Evolutionary conservation across 1,284 basidiomycete species (phyloP), one percentile per base, ranked within the genome.

Genomic region (Ceratobasidium sp.): DNA sequence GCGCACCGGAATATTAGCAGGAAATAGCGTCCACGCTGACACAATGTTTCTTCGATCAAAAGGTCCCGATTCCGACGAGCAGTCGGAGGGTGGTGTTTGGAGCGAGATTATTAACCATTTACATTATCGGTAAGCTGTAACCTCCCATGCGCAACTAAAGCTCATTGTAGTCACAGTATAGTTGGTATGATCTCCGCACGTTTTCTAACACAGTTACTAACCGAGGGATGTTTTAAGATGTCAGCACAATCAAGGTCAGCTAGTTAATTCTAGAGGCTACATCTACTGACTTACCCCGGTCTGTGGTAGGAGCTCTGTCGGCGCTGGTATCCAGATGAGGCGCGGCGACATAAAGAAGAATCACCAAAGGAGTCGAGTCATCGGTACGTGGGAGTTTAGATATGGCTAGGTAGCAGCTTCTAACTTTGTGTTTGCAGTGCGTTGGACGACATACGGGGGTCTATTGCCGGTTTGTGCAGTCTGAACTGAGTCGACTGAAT

Each of bases 1-100:
- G 77, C 84, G 88, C 54, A 85, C 85, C 1, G 95, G 89, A 3
- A 88, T 94, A 12, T 88, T 96, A 15, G 94, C 94, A 0, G 94
- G 94, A 1, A 96, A 89, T 83, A 93, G 93, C 6, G 92, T 96
- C 1, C 94, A 96, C 81, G 90, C 89, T 1, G 95, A 96, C 83
- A 87, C 90, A 77, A 84, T 85, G 1, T 96, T 96, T 82, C 85
- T 96, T 15, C 86, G 85, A 1, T 89, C 90, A 81, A 90, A 94
- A 78, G 94, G 96, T 92, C 93, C 94, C 3, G 89, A 91, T 50
- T 44, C 73, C 12, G 57, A 64, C 6, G 38, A 52, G 33, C 23
- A 38, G 4, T 65, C 62, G 23, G 23, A 20, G 13, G 46, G 12
- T 17, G 73, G 73, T 17, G 62, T 75, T 23, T 74, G 71, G 71